Percentiles rank a stretch among this genome's conserved stretches.
Conservation (phyloP, 306 rosid species). For the Inga laurina region DNA sequence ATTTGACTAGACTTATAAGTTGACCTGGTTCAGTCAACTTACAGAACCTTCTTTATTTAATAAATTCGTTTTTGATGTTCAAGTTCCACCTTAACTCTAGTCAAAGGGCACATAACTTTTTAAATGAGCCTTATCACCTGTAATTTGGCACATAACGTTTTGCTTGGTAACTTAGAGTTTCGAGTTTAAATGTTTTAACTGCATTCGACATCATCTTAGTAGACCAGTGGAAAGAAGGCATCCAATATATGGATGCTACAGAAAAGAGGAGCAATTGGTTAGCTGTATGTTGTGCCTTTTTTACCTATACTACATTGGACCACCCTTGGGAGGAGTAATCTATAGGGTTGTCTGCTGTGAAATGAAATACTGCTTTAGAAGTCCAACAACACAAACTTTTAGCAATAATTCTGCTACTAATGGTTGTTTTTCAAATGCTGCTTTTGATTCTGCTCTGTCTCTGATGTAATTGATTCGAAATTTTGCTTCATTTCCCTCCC, state of each 20-base stretch:
- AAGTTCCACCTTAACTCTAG: neutral
- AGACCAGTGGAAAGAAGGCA: constrained; percentile 8
- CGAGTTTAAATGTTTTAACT: constrained; percentile 1
- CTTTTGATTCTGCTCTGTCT: constrained; percentile 21
- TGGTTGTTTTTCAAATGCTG: constrained; percentile 21
- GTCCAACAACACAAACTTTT: neutral
- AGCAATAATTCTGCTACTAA: neutral
- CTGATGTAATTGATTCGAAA: constrained; percentile 9
- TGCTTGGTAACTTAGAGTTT: neutral
- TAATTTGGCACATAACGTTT: neutral
- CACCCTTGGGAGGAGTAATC: neutral
- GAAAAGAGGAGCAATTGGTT: constrained; percentile 11
- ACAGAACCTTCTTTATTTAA: constrained; percentile 17
- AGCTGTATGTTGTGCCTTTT: constrained; percentile 12
- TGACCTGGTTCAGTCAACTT: constrained; percentile 37
- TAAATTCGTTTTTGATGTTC: constrained; percentile 14
- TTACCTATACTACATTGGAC: neutral
- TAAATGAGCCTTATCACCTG: neutral
- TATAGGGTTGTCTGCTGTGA: constrained; percentile 8
- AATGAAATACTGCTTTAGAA: neutral
- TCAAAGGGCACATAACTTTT: too few species aligned
- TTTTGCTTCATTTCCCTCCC: constrained; percentile 13
- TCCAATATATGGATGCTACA: neutral
- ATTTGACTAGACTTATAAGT: constrained; percentile 34
- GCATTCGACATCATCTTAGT: constrained; percentile 1